Percentiles rank a stretch among this genome's conserved stretches.
Conservation (phyloP, 1,139 yeast species). For the Saccharomyces hybrid region DNA sequence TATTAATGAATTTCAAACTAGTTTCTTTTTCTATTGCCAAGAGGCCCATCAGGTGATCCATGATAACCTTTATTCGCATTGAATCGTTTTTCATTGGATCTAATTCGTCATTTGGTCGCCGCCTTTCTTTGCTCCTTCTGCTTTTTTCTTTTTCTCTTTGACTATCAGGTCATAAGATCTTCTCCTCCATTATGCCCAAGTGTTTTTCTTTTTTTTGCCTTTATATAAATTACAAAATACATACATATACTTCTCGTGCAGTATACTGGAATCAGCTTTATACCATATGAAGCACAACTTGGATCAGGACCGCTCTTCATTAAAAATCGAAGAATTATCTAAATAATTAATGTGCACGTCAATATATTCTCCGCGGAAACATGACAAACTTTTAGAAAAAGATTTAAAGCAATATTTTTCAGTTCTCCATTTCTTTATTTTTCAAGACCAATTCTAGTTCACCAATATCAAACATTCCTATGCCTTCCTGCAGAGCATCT, state of each 20-base stretch:
- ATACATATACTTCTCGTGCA: neutral
- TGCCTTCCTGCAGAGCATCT: conserved; percentile 57
- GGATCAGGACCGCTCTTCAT: neutral
- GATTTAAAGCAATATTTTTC: neutral
- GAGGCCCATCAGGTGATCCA: neutral
- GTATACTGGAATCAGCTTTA: neutral
- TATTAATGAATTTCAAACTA: neutral
- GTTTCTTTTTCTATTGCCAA: neutral
- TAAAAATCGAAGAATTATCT: neutral
- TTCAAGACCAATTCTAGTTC: conserved; percentile 36
- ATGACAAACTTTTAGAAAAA: neutral
- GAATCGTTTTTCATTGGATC: neutral
- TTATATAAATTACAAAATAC: neutral
- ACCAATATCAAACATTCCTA: conserved; percentile 59
- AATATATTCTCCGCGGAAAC: neutral
- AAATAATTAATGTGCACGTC: neutral
- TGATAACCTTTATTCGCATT: neutral
- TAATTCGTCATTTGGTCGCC: neutral
- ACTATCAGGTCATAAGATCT: neutral
- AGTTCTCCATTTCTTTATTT: neutral
- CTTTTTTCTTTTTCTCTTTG: neutral
- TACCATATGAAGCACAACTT: neutral
- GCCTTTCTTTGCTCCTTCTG: neutral
- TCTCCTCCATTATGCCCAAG: neutral
- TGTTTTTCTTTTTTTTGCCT: neutral